Evolutionary conservation across 2,329 filamentous ascomycete genomes (phyloP).

Genomic region (Fusarium marasasianum): DNA sequence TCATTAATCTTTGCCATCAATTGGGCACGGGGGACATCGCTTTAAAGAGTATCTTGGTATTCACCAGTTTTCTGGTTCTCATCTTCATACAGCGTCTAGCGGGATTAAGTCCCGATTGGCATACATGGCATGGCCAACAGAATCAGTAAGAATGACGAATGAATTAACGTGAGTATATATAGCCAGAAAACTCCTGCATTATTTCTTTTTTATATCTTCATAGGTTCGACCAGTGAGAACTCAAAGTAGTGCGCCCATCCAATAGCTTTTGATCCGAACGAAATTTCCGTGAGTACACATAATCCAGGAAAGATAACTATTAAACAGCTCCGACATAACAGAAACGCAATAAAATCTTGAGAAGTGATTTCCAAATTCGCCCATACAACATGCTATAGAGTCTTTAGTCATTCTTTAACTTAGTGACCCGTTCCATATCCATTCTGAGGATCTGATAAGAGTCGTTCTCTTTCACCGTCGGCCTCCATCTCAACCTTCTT

Average conservation of each 20-base stretch:
- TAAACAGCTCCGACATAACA: background rate
- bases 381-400: background rate
- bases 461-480: constrained; percentile 20
- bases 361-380: accelerated
- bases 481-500: constrained; percentile 27
- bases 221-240: background rate
- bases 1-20: background rate
- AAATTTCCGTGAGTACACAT: no score
- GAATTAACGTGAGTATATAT: background rate
- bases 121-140: background rate
- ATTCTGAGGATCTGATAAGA: constrained; percentile 8
- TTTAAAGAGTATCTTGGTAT: accelerated
- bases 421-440: constrained; percentile 7
- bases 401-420: background rate
- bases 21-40: accelerated
- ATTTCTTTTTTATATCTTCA: background rate
- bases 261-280: background rate
- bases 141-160: background rate
- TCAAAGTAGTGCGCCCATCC: no score
- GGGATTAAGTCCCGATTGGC: background rate
- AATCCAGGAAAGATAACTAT: no score
- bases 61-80: background rate
- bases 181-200: background rate
- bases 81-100: background rate
- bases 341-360: no score